Evolutionary conservation across 1,284 basidiomycete species (phyloP).

Genomic region (Volvariella volvacea): DNA sequence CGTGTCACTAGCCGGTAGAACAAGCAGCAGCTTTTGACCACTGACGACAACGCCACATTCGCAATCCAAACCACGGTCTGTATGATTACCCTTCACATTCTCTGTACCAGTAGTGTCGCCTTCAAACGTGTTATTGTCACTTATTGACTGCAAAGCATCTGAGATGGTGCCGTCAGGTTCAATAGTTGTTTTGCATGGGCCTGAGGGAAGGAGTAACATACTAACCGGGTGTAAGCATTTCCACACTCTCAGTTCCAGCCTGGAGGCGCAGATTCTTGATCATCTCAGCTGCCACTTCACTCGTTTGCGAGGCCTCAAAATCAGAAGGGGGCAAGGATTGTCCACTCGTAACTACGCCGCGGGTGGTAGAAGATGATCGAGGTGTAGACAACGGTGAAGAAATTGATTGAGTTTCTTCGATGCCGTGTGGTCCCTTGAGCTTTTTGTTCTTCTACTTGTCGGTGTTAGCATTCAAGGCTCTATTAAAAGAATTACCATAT

Average conservation of each 20-base stretch:
- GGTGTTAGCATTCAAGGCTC: too few species aligned
- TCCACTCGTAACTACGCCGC: neutral
- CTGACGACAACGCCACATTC: constrained; percentile 58
- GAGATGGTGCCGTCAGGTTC: too few species aligned
- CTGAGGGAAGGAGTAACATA: constrained; percentile 8
- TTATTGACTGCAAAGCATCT: too few species aligned
- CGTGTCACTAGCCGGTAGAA: constrained; percentile 1
- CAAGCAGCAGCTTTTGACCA: neutral
- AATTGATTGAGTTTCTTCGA: too few species aligned
- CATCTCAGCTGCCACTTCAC: too few species aligned
- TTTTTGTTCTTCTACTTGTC: too few species aligned
- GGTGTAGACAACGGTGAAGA: too few species aligned
- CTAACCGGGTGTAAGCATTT: constrained; percentile 11
- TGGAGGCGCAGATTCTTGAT: constrained; percentile 17
- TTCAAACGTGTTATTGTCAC: too few species aligned
- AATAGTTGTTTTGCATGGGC: too few species aligned
- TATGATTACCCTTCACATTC: neutral
- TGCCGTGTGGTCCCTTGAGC: too few species aligned
- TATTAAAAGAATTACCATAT: constrained; percentile 37
- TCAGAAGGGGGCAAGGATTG: neutral
- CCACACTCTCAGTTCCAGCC: constrained; percentile 9
- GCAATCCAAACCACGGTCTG: constrained; percentile 40
- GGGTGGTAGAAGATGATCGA: too few species aligned
- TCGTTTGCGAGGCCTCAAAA: constrained; percentile 5
- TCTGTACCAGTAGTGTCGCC: too few species aligned